Base-by-base conservation (phyloP, 495 filamentous ascomycete species). In the Clavariopsis aquatica region DNA sequence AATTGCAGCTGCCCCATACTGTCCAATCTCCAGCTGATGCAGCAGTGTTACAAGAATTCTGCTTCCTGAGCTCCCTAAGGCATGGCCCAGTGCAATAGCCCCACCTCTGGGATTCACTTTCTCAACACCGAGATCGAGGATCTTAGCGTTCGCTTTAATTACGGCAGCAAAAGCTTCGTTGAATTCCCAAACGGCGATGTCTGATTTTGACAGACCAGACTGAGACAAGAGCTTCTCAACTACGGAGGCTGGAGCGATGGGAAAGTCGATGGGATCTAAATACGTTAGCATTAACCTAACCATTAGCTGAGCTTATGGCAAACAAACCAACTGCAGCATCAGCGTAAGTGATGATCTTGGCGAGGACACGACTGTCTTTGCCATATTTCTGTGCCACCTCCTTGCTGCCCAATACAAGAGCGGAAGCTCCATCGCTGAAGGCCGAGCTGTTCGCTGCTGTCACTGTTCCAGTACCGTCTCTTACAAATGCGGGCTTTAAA, bases 141-240 rank as follows among this genome's bases (percentile, higher is more conserved):
- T 93, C 88, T 94, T 89, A 70, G 91, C 89, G 69, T 96, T 97
- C 9, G 93, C 93, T 75, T 93, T 92, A 76, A 96, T 96, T 15
- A 97, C 93, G 0, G 90, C 93, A 15, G 93, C 93, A 74, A 98
- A 98, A 0, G 94, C 94, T 74, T 98, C 94, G 75, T 98, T 98
- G 77, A 98, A 94, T 75, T 98, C 94, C 93, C 93, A 97, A 2
- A 96, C 78, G 1, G 92, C 86, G 22, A 98, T 89, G 69, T 98
- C 88, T 24, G 94, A 87, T 77, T 90, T 88, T 51, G 84, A 88
- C 64, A 98, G 91, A 8, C 93, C 92, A 1, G 94, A 94, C 56
- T 91, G 84, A 72, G 89, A 83, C 47, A 98, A 78, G n/a, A 91
- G 92, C 69, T 95, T 86, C 1, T 93, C 91, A 1, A 98, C 93